phyloP scores from a whole-genome alignment of 2,329 filamentous ascomycete genomes.

The Phyllosticta capitalensis region DNA sequence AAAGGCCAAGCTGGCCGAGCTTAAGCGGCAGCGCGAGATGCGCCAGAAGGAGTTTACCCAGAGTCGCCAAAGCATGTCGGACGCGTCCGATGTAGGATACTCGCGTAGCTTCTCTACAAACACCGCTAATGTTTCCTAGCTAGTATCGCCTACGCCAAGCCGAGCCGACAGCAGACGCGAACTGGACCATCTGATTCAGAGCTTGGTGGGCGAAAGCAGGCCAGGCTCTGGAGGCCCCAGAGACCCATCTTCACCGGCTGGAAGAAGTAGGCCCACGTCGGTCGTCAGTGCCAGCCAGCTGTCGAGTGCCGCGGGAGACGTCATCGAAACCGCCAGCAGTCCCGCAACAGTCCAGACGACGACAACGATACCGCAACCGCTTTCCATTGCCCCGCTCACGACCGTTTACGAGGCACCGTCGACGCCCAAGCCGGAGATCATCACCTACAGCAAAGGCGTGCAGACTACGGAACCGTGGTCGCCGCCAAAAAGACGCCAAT shows the following conservation, averaged over 20 bases:
- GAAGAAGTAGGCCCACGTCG: constrained; percentile 69
- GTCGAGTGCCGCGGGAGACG: constrained; percentile 52
- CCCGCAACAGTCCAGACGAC: constrained; percentile 32
- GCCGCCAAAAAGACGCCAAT: constrained; percentile 41
- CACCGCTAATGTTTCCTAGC: constrained; percentile 34
- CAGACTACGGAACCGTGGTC: constrained; percentile 77
- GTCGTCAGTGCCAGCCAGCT: constrained; percentile 73
- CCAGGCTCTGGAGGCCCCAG: constrained; percentile 57
- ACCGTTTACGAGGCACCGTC: constrained; percentile 75
- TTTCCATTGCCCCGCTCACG: constrained; percentile 63
- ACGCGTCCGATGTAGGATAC: constrained; percentile 56
- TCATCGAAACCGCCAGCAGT: constrained; percentile 25
- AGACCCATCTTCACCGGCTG: constrained; percentile 30
- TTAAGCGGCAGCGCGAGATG: constrained; percentile 84
- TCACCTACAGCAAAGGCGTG: constrained; percentile 94
- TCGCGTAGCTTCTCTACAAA: constrained; percentile 6
- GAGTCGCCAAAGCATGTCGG: constrained; percentile 55
- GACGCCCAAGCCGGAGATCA: constrained; percentile 64
- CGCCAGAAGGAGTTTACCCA: constrained; percentile 66
- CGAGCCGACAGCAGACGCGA: constrained; percentile 62
- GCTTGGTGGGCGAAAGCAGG: constrained; percentile 69
- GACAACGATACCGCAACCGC: constrained; percentile 52
- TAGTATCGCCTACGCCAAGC: constrained; percentile 60
- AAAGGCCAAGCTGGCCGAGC: constrained; percentile 90
- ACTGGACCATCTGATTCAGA: constrained; percentile 78